phyloP scores from a whole-genome alignment of 2,329 filamentous ascomycete species.

The Exophiala oligosperma region DNA sequence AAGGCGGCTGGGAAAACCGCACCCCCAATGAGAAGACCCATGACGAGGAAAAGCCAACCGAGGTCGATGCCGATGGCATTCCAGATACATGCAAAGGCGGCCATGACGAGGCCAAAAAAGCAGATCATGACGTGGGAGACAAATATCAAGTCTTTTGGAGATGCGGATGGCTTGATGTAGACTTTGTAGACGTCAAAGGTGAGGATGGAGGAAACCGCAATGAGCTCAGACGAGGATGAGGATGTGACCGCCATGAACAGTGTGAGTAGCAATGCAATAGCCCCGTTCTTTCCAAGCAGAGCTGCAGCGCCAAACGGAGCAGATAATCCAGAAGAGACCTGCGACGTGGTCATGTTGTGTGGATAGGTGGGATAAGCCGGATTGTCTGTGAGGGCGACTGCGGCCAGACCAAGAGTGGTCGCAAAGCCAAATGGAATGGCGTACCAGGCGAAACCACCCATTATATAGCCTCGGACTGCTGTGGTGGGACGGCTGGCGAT shows the following conservation, averaged over 20 bases:
- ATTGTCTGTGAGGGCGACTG: constrained; percentile 43
- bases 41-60: constrained; percentile 75
- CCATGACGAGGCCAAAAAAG: constrained; percentile 73
- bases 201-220: constrained; percentile 81
- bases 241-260: constrained; percentile 89
- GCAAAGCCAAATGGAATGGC: constrained; percentile 49
- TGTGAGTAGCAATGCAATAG: constrained; percentile 72
- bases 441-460: constrained; percentile 50
- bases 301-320: constrained; percentile 66
- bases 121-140: constrained; percentile 73
- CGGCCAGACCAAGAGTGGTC: constrained; percentile 48
- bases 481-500: constrained; percentile 40
- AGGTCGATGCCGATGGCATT: constrained; percentile 74
- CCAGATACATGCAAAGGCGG: constrained; percentile 73
- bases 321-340: constrained; percentile 27
- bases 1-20: constrained; percentile 82
- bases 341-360: constrained; percentile 21
- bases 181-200: constrained; percentile 87
- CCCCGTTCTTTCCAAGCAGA: constrained; percentile 75
- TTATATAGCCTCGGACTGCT: constrained; percentile 36
- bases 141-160: constrained; percentile 72
- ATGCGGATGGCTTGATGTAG: constrained; percentile 76
- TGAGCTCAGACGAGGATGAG: constrained; percentile 76
- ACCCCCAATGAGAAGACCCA: constrained; percentile 84
- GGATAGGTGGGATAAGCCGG: constrained; percentile 43